phyloP scores from a whole-genome alignment of 768 basidiomycete species.

The Daedalea quercina region DNA sequence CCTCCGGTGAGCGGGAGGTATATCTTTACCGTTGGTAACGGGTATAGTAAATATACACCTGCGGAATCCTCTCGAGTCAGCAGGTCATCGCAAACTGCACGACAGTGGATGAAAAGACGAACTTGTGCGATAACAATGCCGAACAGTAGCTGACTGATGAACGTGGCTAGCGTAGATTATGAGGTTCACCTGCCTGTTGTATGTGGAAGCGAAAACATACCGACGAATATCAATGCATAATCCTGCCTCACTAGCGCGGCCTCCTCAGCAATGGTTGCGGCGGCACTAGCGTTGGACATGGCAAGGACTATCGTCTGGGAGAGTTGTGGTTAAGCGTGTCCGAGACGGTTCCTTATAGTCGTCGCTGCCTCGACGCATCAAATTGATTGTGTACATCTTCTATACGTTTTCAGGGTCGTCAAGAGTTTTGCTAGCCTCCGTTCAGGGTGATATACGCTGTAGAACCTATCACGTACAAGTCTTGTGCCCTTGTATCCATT shows the following conservation, averaged over 20 bases:
- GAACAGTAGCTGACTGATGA: not conserved
- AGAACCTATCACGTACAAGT: no score
- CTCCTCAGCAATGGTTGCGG: not conserved
- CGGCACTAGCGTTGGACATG: not conserved
- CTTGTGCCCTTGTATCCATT: no score
- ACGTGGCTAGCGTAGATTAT: not conserved
- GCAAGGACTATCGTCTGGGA: no score
- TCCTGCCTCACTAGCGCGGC: not conserved
- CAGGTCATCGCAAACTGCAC: no score
- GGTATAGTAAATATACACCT: not conserved
- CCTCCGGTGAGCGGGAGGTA: not conserved
- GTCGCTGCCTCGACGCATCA: no score
- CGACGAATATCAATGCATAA: not conserved
- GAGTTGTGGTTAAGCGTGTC: no score
- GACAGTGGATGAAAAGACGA: not conserved
- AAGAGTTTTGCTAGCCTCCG: no score
- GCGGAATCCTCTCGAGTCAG: not conserved
- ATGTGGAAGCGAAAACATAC: not conserved
- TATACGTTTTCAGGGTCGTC: no score
- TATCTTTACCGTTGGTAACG: not conserved
- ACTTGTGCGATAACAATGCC: conserved; percentile 1
- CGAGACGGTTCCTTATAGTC: no score
- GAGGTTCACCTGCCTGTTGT: not conserved
- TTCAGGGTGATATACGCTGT: no score
- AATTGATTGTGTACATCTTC: no score